Evolutionary conservation across 1,284 basidiomycete genomes (phyloP).

Genomic region (Athelia sp.): DNA sequence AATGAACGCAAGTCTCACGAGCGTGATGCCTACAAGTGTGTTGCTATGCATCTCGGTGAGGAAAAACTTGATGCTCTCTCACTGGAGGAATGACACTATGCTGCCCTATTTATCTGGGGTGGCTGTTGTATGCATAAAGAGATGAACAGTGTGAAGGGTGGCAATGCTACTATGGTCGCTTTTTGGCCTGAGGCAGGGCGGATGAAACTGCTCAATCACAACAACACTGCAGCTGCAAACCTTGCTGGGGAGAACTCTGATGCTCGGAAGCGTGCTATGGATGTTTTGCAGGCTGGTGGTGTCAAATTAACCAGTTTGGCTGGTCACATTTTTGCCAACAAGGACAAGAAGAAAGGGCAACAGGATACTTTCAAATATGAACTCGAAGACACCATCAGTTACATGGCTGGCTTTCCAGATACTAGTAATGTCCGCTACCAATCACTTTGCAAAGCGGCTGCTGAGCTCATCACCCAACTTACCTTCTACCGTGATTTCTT

Average conservation of each 20-base stretch:
- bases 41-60: constrained; percentile 10
- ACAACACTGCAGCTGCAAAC: constrained; percentile 11
- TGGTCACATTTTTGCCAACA: constrained; percentile 27
- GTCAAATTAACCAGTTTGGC: constrained; percentile 23
- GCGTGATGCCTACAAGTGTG: neutral
- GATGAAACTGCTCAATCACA: constrained; percentile 7
- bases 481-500: constrained; percentile 12
- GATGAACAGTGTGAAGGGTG: constrained; percentile 19
- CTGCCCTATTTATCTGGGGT: constrained; percentile 12
- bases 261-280: constrained; percentile 16
- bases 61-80: constrained; percentile 12
- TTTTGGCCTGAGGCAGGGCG: constrained; percentile 6
- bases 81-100: constrained; percentile 6
- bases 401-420: constrained; percentile 16
- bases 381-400: constrained; percentile 14
- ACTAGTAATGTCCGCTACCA: constrained; percentile 22
- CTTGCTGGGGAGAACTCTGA: constrained; percentile 4
- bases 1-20: constrained; percentile 4
- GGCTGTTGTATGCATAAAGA: constrained; percentile 25
- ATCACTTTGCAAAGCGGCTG: constrained; percentile 18
- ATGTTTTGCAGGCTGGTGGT: constrained; percentile 20
- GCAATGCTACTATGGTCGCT: constrained; percentile 9
- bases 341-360: constrained; percentile 27
- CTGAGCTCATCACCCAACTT: constrained; percentile 14
- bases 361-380: constrained; percentile 20